Base-by-base conservation (phyloP, 345 rosid genomes). In the Syzygium aromaticum region DNA sequence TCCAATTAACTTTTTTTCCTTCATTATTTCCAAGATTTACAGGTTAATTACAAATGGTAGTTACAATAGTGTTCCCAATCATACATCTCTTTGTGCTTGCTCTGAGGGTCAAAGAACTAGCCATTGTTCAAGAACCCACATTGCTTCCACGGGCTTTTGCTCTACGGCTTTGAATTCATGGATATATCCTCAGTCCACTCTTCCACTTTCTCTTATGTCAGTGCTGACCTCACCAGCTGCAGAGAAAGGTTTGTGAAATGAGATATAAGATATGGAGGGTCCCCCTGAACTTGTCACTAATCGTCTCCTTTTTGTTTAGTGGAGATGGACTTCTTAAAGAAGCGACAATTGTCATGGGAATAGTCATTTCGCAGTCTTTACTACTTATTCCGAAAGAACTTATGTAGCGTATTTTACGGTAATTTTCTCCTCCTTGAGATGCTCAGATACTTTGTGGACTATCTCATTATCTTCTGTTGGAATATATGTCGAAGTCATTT, bases 351-450 rank as follows among this genome's bases (percentile, higher is more conserved):
- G 78, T 93, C 92, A 22, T 98, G 99, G 99, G 96, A 95, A 92
- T 98, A 98, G 52, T 96, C 99, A 86, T 96, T 96, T 91, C 94
- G 94, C 77, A 96, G 94, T 93, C 95, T 98, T 40, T 98, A 94
- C 89, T 95, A 90, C 92, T 92, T 94, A 95, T 92, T 95, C 87
- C 94, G 98, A 88, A 94, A 95, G 92, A 93, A 92, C 59, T 89
- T 87, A 61, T 98, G 98, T 91, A 89, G 90, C 88, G 87, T 95
- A 85, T 98, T 96, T 90, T 98, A 96, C 89, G 99, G 99, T 98
- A 94, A 93, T 59, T 80, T 88, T 83, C 53, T 85, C 86, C 82
- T 28, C 87, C 84, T 78, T 5, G 54, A 38, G 52, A 49, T 52
- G 22, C 54, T 43, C 38, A 8, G 80, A 84, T 84, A 51, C 61